Conservation (phyloP, 306 rosid genomes). For the Acmispon strigosus region DNA sequence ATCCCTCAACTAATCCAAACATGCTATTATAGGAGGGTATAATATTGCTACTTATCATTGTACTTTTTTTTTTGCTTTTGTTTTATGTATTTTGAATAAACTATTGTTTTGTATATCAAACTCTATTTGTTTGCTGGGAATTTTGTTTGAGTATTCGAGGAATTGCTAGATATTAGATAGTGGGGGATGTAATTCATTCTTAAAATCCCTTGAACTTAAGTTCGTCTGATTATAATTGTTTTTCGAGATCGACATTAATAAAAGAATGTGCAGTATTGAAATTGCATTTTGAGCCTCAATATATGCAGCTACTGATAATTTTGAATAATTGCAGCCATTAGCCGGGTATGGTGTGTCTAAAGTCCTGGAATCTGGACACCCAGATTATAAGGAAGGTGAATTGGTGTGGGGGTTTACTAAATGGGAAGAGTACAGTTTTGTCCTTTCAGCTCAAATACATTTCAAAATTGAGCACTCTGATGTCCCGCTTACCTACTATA, state of each 20-base stretch:
- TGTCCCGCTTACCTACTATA: slow-evolving; percentile 30
- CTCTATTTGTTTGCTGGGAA: not conserved
- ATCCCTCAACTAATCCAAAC: no score
- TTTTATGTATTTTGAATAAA: no score
- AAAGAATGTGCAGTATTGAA: not conserved
- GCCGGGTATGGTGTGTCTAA: slow-evolving; percentile 27
- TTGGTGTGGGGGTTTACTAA: slow-evolving; percentile 25
- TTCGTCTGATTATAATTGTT: no score
- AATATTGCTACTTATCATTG: no score
- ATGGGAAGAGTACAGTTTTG: slow-evolving; percentile 30
- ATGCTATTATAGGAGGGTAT: no score
- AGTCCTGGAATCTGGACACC: slow-evolving; percentile 25
- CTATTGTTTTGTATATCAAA: no score
- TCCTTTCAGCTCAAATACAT: slow-evolving; percentile 19
- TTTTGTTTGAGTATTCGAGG: not conserved
- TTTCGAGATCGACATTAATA: no score
- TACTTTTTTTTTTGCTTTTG: no score
- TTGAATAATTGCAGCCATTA: slow-evolving; percentile 16
- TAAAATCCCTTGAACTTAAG: no score
- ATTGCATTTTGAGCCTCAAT: not conserved
- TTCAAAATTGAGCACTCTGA: slow-evolving; percentile 25
- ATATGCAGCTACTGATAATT: not conserved
- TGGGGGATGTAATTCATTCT: not conserved
- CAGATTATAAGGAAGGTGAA: slow-evolving; percentile 25
- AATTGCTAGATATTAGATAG: not conserved